Evolutionary conservation across 306 rosid species (phyloP).

Genomic region (Glycyrrhiza uralensis): DNA sequence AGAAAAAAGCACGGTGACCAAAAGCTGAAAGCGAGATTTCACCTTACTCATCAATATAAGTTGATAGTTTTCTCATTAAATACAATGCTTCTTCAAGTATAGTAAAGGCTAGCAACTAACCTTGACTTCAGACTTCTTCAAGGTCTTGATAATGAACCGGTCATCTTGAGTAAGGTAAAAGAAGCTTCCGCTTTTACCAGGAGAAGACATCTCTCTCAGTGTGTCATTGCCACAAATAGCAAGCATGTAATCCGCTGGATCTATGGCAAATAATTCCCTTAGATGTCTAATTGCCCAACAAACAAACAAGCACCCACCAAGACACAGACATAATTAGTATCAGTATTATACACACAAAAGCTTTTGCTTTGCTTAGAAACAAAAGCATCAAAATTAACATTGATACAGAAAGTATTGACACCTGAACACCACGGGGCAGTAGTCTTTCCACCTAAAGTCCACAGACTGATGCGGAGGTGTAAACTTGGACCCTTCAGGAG

Average conservation of each 20-base stretch:
- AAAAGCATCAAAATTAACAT: neutral
- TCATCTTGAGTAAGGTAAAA: conserved; percentile 58
- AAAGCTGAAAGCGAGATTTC: conserved; percentile 24
- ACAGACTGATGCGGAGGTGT: conserved; percentile 50
- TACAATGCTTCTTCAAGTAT: conserved; percentile 19
- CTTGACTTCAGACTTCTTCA: conserved; percentile 61
- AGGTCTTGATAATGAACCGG: conserved; percentile 48
- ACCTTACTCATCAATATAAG: neutral
- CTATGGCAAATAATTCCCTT: conserved; percentile 54
- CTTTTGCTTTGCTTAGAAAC: conserved; percentile 9
- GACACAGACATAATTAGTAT: conserved; percentile 19
- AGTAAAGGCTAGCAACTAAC: conserved; percentile 34
- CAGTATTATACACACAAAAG: neutral
- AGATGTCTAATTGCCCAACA: conserved; percentile 42
- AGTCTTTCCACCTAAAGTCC: conserved; percentile 56
- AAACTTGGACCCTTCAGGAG: conserved; percentile 51
- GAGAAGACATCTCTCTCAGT: conserved; percentile 54
- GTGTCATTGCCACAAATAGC: conserved; percentile 54
- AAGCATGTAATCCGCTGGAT: conserved; percentile 54
- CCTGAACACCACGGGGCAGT: conserved; percentile 57
- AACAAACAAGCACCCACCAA: conserved; percentile 28
- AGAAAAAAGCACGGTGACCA: conserved; percentile 9
- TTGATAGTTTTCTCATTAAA: conserved; percentile 4
- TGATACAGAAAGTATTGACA: neutral
- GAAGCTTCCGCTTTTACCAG: conserved; percentile 57